Base-by-base conservation (phyloP, 2,329 filamentous ascomycete genomes). In the Fusarium fujikuroi region DNA sequence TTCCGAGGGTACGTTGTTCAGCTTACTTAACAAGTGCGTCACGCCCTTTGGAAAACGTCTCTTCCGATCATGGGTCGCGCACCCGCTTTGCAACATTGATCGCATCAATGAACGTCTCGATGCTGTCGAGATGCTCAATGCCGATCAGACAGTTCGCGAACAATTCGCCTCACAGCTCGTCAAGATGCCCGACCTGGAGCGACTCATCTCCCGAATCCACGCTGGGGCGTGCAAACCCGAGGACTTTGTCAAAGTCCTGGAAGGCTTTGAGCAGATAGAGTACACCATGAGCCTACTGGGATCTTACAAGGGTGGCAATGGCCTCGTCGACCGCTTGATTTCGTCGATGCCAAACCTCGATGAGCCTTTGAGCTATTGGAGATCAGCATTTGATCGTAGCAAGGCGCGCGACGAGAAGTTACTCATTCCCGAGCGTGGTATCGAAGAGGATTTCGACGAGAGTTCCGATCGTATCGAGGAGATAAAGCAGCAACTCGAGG, bases 201-300 rank as follows among this genome's bases (percentile, higher is more conserved):
- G 96, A 43, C 88, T 98, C 50, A 97, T 98, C 60, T 99, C 96
- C 32, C 92, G 96, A 14, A 92, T 99, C 16, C 96, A 99, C 78
- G 96, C 96, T 2, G 93, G 94, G 2, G 91, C 91, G n/a, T 98
- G 95, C 84, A 94, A 91, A 78, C 90, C 95, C 0, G 93, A 96
- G 63, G 96, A 99, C 80, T 99, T 99, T 80, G 91, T 98, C 50
- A 93, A 92, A 53, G 95, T 98, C 1, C 86, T 99, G 0, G 95
- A 98, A 81, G 96, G 96, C 0, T 99, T 98, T 76, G 96, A 98
- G 84, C 95, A 98, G 82, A 98, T 99, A 50, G 95, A 98, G 72
- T 96, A 97, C 80, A 97, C 95, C 2, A 94, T 97, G 88, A 89
- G 90, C 58, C 87, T 98, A 28, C 87, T 98, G 2, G 87, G 88